Conservation (phyloP, 805 yeast species). For the Wickerhamomyces chambardii region DNA sequence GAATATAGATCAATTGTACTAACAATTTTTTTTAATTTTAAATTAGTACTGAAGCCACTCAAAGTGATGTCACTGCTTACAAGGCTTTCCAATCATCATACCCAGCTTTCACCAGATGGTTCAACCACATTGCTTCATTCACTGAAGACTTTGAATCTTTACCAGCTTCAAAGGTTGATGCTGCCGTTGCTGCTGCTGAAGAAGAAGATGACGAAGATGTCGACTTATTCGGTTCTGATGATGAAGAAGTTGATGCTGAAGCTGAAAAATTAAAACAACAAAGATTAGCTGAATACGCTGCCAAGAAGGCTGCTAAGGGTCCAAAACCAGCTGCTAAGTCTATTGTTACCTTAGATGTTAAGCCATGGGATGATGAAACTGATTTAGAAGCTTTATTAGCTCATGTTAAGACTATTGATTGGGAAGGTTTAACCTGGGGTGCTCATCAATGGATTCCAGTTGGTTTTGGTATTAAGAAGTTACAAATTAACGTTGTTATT, state of each 20-base stretch:
- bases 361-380: constrained; percentile 99
- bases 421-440: constrained; percentile 98
- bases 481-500: constrained; percentile 96
- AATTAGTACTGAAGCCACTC: constrained; percentile 84
- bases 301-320: constrained; percentile 94
- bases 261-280: constrained; percentile 97
- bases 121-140: constrained; percentile 95
- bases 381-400: constrained; percentile 83
- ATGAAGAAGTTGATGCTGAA: constrained; percentile 91
- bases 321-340: constrained; percentile 99
- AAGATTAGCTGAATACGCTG: constrained; percentile 97
- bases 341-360: constrained; percentile 91
- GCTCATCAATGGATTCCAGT: constrained; percentile 92
- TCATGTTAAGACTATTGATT: constrained; percentile 74
- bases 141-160: constrained; percentile 73
- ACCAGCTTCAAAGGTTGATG: constrained; percentile 59
- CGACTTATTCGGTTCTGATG: constrained; percentile 87
- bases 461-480: constrained; percentile 99
- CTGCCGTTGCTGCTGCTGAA: constrained; percentile 47
- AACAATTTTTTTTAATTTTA: constrained; percentile 7
- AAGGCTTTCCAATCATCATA: constrained; percentile 85
- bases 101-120: constrained; percentile 98
- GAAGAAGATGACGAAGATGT: constrained; percentile 87
- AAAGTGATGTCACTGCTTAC: constrained; percentile 92
- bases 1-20: constrained; percentile 2